These are phyloP conservation scores for Sphagnum tenellum DNA, from an alignment of 225 moss, liverwort and hornwort species.

Conservation along the genomic window DNA sequence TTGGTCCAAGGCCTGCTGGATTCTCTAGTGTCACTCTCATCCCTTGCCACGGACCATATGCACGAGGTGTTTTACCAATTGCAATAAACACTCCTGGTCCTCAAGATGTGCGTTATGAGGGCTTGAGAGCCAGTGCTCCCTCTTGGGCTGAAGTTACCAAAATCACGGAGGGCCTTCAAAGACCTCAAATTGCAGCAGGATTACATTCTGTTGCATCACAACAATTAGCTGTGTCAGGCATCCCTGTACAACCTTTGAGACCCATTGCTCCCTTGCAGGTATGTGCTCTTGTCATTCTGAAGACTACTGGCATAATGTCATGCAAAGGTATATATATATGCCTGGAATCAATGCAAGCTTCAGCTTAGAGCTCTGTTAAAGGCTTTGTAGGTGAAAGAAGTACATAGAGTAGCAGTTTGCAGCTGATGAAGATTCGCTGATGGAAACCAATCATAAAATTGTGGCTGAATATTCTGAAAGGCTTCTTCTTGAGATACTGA, in stretches of 20 bases:
- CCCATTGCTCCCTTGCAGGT: conserved; percentile 81
- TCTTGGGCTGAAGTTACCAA: conserved; percentile 93
- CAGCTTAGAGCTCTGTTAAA: no score
- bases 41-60: conserved; percentile 78
- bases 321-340: no score
- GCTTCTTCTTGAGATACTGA: no score
- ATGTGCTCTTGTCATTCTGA: background rate
- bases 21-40: conserved; percentile 25
- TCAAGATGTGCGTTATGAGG: conserved; percentile 88
- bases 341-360: no score
- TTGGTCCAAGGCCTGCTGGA: no score
- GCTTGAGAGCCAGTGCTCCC: conserved; percentile 73
- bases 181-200: conserved; percentile 50
- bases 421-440: no score
- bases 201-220: conserved; percentile 73
- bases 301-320: no score
- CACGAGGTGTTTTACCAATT: conserved; percentile 79
- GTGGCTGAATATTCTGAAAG: no score
- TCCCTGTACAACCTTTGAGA: conserved; percentile 66
- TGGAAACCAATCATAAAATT: no score
- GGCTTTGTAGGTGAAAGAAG: no score
- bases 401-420: no score
- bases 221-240: conserved; percentile 61
- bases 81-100: conserved; percentile 61
- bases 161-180: conserved; percentile 68